These are phyloP conservation scores for Wickerhamomyces strasburgensis DNA, from an alignment of 805 yeast species.

Conservation along the genomic window DNA sequence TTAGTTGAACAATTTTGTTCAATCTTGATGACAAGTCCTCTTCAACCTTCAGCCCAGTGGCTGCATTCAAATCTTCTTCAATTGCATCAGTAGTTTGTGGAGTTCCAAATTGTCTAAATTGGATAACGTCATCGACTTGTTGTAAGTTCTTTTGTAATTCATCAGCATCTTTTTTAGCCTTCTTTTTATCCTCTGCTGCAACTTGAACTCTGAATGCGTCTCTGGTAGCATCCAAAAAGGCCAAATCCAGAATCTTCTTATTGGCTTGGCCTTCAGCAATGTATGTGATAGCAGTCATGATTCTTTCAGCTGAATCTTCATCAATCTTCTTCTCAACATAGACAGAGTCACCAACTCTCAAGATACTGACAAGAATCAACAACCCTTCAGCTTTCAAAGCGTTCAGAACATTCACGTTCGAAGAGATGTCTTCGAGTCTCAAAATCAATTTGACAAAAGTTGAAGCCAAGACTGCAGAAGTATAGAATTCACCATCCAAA, in stretches of 20 bases:
- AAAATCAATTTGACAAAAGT: constrained; percentile 85
- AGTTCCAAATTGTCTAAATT: constrained; percentile 72
- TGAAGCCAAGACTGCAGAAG: constrained; percentile 82
- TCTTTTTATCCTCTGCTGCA: constrained; percentile 51
- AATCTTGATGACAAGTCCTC: constrained; percentile 72
- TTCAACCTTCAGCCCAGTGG: constrained; percentile 45
- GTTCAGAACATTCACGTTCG: constrained; percentile 56
- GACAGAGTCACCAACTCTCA: constrained; percentile 78
- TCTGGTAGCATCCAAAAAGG: constrained; percentile 84
- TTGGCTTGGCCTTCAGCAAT: constrained; percentile 59
- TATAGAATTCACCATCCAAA: constrained; percentile 83
- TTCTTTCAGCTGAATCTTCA: constrained; percentile 95
- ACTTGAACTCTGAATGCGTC: constrained; percentile 76
- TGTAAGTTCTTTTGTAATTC: constrained; percentile 60
- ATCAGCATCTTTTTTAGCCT: constrained; percentile 50
- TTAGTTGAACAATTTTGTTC: constrained; percentile 83
- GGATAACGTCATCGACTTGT: constrained; percentile 72
- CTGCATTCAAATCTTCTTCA: constrained; percentile 57
- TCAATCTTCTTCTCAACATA: constrained; percentile 73
- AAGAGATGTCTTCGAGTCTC: constrained; percentile 57
- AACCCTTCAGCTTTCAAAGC: constrained; percentile 93
- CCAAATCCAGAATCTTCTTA: constrained; percentile 43
- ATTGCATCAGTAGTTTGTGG: constrained; percentile 39
- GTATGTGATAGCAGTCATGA: constrained; percentile 78
- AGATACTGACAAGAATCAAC: constrained; percentile 83